Conservation (phyloP, 352 stramenopile species). For the Phytophthora sp. region DNA sequence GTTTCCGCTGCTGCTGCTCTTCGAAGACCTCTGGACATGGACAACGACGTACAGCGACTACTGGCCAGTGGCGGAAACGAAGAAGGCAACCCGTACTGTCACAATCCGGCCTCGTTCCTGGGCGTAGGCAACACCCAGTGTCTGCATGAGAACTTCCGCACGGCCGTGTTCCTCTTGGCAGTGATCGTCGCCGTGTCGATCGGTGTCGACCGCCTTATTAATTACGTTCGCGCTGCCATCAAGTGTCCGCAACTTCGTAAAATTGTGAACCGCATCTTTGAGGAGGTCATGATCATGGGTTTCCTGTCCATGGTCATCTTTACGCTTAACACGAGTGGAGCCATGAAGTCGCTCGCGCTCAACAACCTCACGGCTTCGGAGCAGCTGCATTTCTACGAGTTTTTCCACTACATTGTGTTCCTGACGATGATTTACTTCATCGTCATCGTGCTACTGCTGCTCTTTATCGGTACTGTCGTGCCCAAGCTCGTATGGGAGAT, state of each 20-base stretch:
- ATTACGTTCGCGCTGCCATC: slow-evolving; percentile 57
- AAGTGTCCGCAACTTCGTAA: slow-evolving; percentile 79
- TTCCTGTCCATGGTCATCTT: slow-evolving; percentile 92
- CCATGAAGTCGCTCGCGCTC: slow-evolving; percentile 58
- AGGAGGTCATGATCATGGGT: slow-evolving; percentile 90
- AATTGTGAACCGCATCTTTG: slow-evolving; percentile 88
- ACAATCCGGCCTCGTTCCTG: slow-evolving; percentile 69
- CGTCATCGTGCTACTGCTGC: slow-evolving; percentile 79
- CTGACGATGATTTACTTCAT: slow-evolving; percentile 92
- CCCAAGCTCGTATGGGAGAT: slow-evolving; percentile 80
- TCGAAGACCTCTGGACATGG: slow-evolving; percentile 8
- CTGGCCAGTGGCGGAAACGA: slow-evolving; percentile 15
- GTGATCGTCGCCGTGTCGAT: slow-evolving; percentile 83
- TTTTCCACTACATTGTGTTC: slow-evolving; percentile 92
- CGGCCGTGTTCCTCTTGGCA: slow-evolving; percentile 74
- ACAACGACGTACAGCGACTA: slow-evolving; percentile 11
- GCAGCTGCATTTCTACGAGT: slow-evolving; percentile 89
- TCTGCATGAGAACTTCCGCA: slow-evolving; percentile 73
- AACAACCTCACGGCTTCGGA: slow-evolving; percentile 57
- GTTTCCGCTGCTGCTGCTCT: too few relatives aligned
- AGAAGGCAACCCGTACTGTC: slow-evolving; percentile 40
- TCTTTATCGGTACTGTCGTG: slow-evolving; percentile 86
- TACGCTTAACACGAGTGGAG: slow-evolving; percentile 82
- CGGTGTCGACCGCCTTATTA: slow-evolving; percentile 62
- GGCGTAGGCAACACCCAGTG: slow-evolving; percentile 85